Evolutionary conservation across 768 basidiomycete genomes (phyloP).

Genomic region (Panus rudis): DNA sequence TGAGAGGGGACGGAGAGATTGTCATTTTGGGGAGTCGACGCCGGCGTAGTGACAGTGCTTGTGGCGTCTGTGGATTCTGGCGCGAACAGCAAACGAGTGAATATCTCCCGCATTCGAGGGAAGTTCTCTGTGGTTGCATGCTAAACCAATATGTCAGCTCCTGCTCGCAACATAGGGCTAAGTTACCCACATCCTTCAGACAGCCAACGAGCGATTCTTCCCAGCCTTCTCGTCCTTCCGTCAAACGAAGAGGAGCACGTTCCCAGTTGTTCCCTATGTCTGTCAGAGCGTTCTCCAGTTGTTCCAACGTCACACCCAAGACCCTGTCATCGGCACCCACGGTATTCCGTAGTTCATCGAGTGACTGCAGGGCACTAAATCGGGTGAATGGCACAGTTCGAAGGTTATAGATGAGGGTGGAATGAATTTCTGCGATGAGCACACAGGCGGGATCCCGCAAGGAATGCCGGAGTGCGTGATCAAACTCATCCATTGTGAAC

Average conservation of each 20-base stretch:
- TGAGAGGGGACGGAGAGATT: slow-evolving; percentile 37
- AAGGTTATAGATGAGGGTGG: slow-evolving; percentile 81
- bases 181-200: slow-evolving; percentile 73
- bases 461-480: slow-evolving; percentile 77
- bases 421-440: slow-evolving; percentile 84
- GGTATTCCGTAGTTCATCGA: slow-evolving; percentile 29
- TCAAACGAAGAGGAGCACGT: slow-evolving; percentile 61
- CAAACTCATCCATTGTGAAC: slow-evolving; percentile 91
- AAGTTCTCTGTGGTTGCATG: slow-evolving; percentile 70
- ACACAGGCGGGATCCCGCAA: slow-evolving; percentile 60
- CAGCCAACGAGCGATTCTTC: slow-evolving; percentile 87
- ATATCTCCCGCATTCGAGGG: slow-evolving; percentile 61
- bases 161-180: no score
- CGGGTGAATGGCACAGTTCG: slow-evolving; percentile 75
- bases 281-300: slow-evolving; percentile 61
- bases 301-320: slow-evolving; percentile 54
- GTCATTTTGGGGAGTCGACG: slow-evolving; percentile 37
- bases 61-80: slow-evolving; percentile 44
- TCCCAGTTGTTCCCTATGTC: slow-evolving; percentile 87
- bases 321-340: slow-evolving; percentile 35
- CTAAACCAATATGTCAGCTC: slow-evolving; percentile 33
- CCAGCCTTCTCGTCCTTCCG: slow-evolving; percentile 81
- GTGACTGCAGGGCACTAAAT: slow-evolving; percentile 67
- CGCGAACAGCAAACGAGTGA: slow-evolving; percentile 68
- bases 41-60: slow-evolving; percentile 37